phyloP scores from a whole-genome alignment of 1,284 basidiomycete genomes.

The Heterobasidion occidentale region DNA sequence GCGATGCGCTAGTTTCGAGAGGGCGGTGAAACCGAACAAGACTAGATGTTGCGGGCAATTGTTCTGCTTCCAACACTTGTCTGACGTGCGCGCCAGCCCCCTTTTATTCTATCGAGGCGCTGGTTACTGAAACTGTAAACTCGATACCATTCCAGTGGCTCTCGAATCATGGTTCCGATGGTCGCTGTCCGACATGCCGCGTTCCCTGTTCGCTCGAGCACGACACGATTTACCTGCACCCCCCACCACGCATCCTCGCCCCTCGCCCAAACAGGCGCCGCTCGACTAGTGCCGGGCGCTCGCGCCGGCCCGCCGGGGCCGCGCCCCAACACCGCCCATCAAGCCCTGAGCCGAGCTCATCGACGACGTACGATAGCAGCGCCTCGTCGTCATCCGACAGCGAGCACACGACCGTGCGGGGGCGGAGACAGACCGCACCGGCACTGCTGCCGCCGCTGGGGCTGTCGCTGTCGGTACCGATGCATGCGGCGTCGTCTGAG shows the following conservation, averaged over 20 bases:
- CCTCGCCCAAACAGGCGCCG: constrained; percentile 1
- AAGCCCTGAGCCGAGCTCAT: not conserved
- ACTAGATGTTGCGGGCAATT: constrained; percentile 13
- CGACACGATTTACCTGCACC: constrained; percentile 12
- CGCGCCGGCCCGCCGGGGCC: constrained; percentile 1
- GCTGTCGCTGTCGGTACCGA: not conserved
- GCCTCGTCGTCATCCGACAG: constrained; percentile 11
- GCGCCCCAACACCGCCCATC: not conserved
- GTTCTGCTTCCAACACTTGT: constrained; percentile 14
- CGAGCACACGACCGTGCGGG: constrained; percentile 2
- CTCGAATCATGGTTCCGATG: constrained; percentile 7
- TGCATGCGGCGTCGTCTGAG: not conserved
- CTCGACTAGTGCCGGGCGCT: not conserved
- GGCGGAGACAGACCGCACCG: not conserved
- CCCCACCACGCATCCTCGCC: constrained; percentile 5
- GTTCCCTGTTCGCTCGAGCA: constrained; percentile 11
- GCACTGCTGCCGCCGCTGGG: not conserved
- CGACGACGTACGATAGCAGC: constrained; percentile 1
- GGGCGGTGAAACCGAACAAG: constrained; percentile 12
- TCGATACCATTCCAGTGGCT: constrained; percentile 8
- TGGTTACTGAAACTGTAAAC: not conserved
- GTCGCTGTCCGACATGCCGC: constrained; percentile 13
- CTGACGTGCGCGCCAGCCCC: constrained; percentile 9
- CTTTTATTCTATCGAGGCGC: not conserved
- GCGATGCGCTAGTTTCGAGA: constrained; percentile 9